phyloP scores from a whole-genome alignment of 1,139 yeast species.

The Spencermartinsiella ligniputridi region DNA sequence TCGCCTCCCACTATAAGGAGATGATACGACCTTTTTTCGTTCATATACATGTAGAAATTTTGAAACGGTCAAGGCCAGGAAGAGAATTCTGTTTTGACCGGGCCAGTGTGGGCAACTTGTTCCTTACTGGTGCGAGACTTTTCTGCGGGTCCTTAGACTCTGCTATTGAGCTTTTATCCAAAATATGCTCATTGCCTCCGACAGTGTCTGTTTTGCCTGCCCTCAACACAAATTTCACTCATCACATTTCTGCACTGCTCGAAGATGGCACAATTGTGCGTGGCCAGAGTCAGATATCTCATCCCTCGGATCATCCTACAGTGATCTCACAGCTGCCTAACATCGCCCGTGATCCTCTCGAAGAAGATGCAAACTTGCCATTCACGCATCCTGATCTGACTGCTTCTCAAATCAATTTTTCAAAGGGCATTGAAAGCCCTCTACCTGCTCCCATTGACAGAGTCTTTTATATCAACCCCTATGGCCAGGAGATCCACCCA shows the following conservation, averaged over 20 bases:
- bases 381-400: conserved; percentile 77
- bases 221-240: conserved; percentile 76
- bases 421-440: conserved; percentile 53
- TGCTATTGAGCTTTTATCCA: conserved; percentile 69
- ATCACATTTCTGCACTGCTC: conserved; percentile 77
- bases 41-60: conserved; percentile 71
- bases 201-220: conserved; percentile 68
- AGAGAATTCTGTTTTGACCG: conserved; percentile 61
- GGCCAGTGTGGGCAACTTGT: conserved; percentile 83
- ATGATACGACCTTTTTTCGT: conserved; percentile 73
- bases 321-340: background rate
- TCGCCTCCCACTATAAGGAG: conserved; percentile 64
- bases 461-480: conserved; percentile 78
- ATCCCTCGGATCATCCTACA: conserved; percentile 46
- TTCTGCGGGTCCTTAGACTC: conserved; percentile 83
- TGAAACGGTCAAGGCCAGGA: conserved; percentile 61
- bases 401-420: conserved; percentile 68
- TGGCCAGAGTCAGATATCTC: conserved; percentile 95
- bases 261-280: conserved; percentile 69
- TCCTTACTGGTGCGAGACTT: conserved; percentile 74
- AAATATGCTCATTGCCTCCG: conserved; percentile 60
- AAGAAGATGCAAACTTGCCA: conserved; percentile 62
- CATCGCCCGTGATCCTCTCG: conserved; percentile 3
- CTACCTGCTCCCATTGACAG: conserved; percentile 71
- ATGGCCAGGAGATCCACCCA: conserved; percentile 85